phyloP scores from a whole-genome alignment of 1,139 yeast genomes.

The Nakaseomyces kungkrabaensis region DNA sequence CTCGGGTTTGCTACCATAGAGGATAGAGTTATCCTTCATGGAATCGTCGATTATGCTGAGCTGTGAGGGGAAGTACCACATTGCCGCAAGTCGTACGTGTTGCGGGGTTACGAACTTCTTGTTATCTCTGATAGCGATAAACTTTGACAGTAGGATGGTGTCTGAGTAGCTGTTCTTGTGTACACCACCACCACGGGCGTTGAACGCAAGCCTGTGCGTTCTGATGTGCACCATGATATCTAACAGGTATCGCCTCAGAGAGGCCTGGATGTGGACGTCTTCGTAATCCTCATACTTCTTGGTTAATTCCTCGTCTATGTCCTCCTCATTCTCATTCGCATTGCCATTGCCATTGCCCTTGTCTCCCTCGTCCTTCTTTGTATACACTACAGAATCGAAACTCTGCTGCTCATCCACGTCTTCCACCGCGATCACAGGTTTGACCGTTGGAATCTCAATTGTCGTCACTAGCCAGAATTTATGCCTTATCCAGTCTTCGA shows the following conservation, averaged over 20 bases:
- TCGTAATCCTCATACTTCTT: neutral
- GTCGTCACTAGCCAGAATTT: conserved; percentile 22
- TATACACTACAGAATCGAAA: neutral
- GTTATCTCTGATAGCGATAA: conserved; percentile 13
- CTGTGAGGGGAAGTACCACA: conserved; percentile 28
- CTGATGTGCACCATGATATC: conserved; percentile 28
- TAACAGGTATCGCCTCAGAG: conserved; percentile 24
- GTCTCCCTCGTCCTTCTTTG: neutral
- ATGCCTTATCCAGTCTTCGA: conserved; percentile 18
- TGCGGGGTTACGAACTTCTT: conserved; percentile 23
- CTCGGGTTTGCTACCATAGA: conserved; percentile 25
- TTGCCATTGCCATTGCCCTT: neutral
- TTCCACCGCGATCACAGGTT: neutral
- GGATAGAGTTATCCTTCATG: conserved; percentile 20
- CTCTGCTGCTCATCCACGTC: neutral
- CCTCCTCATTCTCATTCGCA: neutral
- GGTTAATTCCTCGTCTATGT: neutral
- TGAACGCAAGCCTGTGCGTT: conserved; percentile 25
- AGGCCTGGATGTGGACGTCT: conserved; percentile 17
- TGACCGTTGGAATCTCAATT: neutral
- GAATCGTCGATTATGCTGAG: conserved; percentile 18
- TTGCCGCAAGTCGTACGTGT: conserved; percentile 21
- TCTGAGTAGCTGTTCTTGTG: conserved; percentile 20
- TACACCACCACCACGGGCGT: conserved; percentile 28
- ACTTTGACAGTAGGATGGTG: conserved; percentile 17